A percentile compares a stretch with the other conserved stretches of the same genome.
Conservation (phyloP, 129 eudicot species). For the Artemisia argyi region DNA sequence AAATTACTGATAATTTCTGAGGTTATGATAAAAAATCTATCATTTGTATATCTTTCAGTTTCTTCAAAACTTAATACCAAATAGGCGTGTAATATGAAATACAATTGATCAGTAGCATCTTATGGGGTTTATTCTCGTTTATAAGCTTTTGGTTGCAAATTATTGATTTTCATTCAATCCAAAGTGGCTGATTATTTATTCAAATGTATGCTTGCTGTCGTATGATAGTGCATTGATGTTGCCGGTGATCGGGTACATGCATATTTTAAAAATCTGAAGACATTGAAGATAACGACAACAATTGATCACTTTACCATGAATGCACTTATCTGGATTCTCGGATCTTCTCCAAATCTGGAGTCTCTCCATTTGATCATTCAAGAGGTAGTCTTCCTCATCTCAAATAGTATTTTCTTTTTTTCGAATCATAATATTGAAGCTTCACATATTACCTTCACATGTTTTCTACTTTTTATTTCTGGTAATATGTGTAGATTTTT, state of each 20-base stretch:
- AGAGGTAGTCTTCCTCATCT: constrained; percentile 11
- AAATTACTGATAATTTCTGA: too few relatives aligned
- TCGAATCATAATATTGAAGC: too few relatives aligned
- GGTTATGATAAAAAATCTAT: too few relatives aligned
- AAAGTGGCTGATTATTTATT: neutral
- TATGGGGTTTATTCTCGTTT: neutral
- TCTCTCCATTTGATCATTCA: constrained; percentile 12
- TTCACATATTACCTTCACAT: too few relatives aligned
- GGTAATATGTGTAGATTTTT: too few relatives aligned
- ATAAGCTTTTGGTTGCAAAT: neutral
- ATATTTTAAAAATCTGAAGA: neutral
- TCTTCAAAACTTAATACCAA: too few relatives aligned
- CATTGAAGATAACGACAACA: neutral
- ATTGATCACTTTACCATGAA: neutral
- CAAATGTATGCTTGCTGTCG: neutral
- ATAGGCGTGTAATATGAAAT: too few relatives aligned
- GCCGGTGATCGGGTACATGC: neutral
- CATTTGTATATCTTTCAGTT: too few relatives aligned
- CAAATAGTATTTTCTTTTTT: neutral
- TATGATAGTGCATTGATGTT: neutral
- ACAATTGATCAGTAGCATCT: too few relatives aligned
- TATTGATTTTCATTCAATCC: neutral
- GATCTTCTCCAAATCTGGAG: neutral
- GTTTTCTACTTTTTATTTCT: too few relatives aligned
- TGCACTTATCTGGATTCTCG: neutral